Conservation (phyloP, 1,284 basidiomycete species). For the Cerrena zonata region DNA sequence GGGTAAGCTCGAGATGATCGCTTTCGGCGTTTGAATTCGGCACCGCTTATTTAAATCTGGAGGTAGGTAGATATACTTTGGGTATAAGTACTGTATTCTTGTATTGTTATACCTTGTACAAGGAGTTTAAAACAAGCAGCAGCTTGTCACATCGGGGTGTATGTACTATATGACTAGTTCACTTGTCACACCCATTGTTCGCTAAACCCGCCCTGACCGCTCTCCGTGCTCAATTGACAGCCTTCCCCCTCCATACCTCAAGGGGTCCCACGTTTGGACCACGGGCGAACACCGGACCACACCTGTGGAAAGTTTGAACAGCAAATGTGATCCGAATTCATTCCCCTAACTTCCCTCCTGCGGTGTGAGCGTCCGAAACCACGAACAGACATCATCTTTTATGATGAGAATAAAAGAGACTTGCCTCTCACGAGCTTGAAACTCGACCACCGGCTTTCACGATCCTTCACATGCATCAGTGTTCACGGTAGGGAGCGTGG, state of each 20-base stretch:
- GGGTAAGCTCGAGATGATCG: constrained; percentile 9
- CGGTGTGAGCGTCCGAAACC: not conserved
- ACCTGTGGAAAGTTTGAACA: not conserved
- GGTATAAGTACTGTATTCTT: constrained; percentile 4
- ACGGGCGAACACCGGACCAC: not conserved
- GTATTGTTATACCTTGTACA: not conserved
- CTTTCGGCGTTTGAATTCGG: too few species aligned
- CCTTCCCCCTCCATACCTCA: not conserved
- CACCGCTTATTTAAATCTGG: too few species aligned
- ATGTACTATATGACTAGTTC: not conserved
- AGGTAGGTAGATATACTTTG: constrained; percentile 5
- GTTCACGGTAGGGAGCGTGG: not conserved
- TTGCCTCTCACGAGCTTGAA: not conserved
- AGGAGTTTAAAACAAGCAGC: too few species aligned
- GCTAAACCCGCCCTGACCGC: not conserved
- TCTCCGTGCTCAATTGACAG: not conserved
- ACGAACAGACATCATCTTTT: not conserved
- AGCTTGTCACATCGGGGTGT: not conserved
- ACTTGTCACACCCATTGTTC: not conserved
- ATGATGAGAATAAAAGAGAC: not conserved
- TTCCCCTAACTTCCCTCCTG: not conserved
- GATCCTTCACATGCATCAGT: not conserved
- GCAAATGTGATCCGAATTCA: not conserved
- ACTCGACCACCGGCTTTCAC: not conserved
- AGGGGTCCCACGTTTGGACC: not conserved